Percentiles rank a stretch among this genome's conserved stretches.
Evolutionary conservation across 257 asterid species (phyloP).

Genomic region (Henckelia pumila): DNA sequence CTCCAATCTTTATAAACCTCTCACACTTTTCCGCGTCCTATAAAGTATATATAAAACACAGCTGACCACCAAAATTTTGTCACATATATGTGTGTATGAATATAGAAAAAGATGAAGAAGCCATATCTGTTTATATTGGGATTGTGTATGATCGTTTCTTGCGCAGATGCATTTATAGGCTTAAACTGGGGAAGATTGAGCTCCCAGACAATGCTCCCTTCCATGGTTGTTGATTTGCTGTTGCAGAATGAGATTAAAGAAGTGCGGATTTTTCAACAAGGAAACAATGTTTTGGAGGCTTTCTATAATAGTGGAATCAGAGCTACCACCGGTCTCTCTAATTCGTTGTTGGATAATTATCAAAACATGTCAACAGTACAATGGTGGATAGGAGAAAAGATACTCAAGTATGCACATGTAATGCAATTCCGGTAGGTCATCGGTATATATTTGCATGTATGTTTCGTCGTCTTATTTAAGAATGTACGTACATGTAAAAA

Average conservation of each 20-base stretch:
- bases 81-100: no score
- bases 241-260: constrained; percentile 22
- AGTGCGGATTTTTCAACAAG: not conserved
- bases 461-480: no score
- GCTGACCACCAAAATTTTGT: no score
- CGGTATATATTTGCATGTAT: no score
- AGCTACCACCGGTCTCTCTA: constrained; percentile 7
- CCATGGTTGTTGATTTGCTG: constrained; percentile 41
- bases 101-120: no score
- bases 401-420: not conserved
- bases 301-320: constrained; percentile 20
- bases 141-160: not conserved
- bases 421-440: not conserved
- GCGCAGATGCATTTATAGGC: constrained; percentile 23
- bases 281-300: constrained; percentile 24
- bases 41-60: no score
- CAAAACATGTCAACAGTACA: not conserved
- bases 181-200: constrained; percentile 35
- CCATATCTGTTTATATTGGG: no score
- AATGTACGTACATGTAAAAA: no score
- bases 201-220: constrained; percentile 35
- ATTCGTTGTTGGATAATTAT: not conserved
- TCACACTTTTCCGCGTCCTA: no score
- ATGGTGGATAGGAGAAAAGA: not conserved
- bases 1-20: no score